Evolutionary conservation across 2,329 filamentous ascomycete species (phyloP).

Genomic region (Tolypocladium cylindrosporum): DNA sequence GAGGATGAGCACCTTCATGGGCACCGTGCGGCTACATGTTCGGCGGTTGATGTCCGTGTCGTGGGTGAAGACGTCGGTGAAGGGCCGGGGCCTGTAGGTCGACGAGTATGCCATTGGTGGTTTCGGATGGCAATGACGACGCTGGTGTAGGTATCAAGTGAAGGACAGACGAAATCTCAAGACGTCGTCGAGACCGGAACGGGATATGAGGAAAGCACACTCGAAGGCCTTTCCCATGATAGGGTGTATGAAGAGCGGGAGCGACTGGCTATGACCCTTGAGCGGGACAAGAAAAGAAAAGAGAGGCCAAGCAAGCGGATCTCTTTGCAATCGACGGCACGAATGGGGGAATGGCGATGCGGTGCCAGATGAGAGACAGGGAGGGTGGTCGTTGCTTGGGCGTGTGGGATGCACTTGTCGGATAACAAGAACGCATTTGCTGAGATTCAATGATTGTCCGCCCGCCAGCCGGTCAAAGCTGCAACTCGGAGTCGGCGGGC

Average conservation of each 20-base stretch:
- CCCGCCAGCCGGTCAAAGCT: neutral
- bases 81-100: constrained; percentile 24
- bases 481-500: neutral
- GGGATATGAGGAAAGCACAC: neutral
- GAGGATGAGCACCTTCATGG: constrained; percentile 63
- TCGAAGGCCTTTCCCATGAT: neutral
- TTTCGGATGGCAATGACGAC: neutral
- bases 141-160: neutral
- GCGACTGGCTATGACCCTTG: neutral
- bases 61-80: constrained; percentile 51
- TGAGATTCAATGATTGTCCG: neutral
- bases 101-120: constrained; percentile 17
- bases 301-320: neutral
- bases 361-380: neutral
- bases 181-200: neutral
- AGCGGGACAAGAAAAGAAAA: neutral
- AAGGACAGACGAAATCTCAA: neutral
- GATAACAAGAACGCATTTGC: neutral
- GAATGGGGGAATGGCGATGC: neutral
- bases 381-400: neutral
- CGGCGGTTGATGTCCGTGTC: constrained; percentile 60
- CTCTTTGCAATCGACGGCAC: neutral
- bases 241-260: neutral
- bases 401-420: neutral
- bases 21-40: constrained; percentile 54